Percentiles rank a stretch among this genome's conserved stretches.
phyloP scores from a whole-genome alignment of 768 basidiomycete species.

The Boletus huronensis region DNA sequence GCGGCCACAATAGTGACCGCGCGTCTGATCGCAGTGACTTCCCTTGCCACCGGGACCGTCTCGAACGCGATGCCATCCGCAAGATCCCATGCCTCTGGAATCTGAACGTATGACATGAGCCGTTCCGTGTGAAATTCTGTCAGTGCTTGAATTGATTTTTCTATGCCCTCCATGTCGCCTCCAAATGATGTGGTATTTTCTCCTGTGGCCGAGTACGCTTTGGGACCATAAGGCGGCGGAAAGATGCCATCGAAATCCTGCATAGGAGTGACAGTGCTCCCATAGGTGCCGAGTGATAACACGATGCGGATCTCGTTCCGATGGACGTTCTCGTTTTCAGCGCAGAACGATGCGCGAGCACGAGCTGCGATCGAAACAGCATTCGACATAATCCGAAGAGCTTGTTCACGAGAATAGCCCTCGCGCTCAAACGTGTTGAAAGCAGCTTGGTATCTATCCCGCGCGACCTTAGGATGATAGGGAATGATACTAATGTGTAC shows the following conservation, averaged over 20 bases:
- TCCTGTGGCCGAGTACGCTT: slow-evolving; percentile 33
- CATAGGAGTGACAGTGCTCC: slow-evolving; percentile 59
- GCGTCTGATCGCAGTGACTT: slow-evolving; percentile 59
- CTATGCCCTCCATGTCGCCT: slow-evolving; percentile 31
- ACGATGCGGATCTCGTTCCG: slow-evolving; percentile 44
- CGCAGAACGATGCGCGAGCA: slow-evolving; percentile 39
- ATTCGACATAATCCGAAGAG: slow-evolving; percentile 47
- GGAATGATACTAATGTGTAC: neutral
- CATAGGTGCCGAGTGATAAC: slow-evolving; percentile 73
- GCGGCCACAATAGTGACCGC: slow-evolving; percentile 47
- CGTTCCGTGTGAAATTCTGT: slow-evolving; percentile 61
- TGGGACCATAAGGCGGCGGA: slow-evolving; percentile 72
- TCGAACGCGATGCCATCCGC: slow-evolving; percentile 74
- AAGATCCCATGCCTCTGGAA: slow-evolving; percentile 47
- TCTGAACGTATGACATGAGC: slow-evolving; percentile 48
- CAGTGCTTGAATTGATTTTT: slow-evolving; percentile 48
- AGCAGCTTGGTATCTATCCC: slow-evolving; percentile 65
- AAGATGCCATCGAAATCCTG: slow-evolving; percentile 76
- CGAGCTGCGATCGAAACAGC: slow-evolving; percentile 50
- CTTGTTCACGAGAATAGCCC: slow-evolving; percentile 44
- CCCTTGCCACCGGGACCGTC: slow-evolving; percentile 66
- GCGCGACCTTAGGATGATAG: neutral
- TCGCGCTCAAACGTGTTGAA: slow-evolving; percentile 49
- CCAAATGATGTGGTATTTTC: slow-evolving; percentile 44
- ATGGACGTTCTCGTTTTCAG: slow-evolving; percentile 17